Evolutionary conservation across 2,329 filamentous ascomycete genomes (phyloP).

Genomic region (Pseudocercospora macadamiae): DNA sequence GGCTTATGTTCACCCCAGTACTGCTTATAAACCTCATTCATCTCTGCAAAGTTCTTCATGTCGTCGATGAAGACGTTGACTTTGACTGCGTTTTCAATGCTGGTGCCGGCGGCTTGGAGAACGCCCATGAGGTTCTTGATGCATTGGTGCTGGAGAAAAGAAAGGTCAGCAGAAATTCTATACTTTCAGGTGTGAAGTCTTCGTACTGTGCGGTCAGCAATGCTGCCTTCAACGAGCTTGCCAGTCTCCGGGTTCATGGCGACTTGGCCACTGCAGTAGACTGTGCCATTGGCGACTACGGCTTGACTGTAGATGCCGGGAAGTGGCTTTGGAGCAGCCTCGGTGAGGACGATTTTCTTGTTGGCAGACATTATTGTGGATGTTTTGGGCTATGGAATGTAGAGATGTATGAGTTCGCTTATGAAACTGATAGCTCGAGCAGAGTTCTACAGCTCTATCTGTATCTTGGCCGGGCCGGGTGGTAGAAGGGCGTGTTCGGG

Average conservation of each 20-base stretch:
- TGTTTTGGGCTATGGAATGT: background rate
- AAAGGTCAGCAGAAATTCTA: background rate
- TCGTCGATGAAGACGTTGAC: conserved; percentile 67
- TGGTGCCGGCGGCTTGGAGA: conserved; percentile 63
- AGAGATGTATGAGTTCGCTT: background rate
- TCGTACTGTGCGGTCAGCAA: conserved; percentile 58
- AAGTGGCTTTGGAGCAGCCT: conserved; percentile 33
- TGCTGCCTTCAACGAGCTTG: conserved; percentile 59
- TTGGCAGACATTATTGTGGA: conserved; percentile 27
- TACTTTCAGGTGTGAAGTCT: too few relatives aligned
- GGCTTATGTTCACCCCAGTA: conserved; percentile 40
- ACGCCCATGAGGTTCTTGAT: conserved; percentile 63
- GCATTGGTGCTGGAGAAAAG: conserved; percentile 58
- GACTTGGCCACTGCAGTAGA: conserved; percentile 71
- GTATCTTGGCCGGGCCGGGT: background rate
- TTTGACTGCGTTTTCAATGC: conserved; percentile 65
- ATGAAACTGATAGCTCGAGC: background rate
- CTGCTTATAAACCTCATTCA: conserved; percentile 58
- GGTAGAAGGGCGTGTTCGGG: background rate
- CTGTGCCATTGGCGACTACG: conserved; percentile 59
- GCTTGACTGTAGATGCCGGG: conserved; percentile 39
- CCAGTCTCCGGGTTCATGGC: conserved; percentile 60
- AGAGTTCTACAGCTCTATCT: background rate
- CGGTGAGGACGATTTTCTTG: conserved; percentile 33
- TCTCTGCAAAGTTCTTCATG: conserved; percentile 65